Base-by-base conservation (phyloP, 768 basidiomycete species). In the Serpula lacrymans region DNA sequence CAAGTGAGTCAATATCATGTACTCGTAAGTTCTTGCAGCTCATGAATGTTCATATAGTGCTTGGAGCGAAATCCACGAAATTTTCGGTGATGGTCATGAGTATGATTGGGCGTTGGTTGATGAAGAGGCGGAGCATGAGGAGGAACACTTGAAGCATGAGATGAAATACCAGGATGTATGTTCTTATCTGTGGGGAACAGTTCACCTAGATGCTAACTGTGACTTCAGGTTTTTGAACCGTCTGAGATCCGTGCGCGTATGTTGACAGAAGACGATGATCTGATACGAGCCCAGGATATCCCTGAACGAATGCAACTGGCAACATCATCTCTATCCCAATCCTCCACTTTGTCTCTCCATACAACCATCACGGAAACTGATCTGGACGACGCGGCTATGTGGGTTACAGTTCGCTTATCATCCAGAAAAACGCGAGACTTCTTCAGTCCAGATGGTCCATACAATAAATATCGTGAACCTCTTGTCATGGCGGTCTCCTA, bases 221-320 rank as follows among this genome's bases (percentile, higher is more conserved):
- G n/a, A n/a, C 25, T 36, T 10, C 52, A 98, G 93, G 91, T 98
- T 46, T 99, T 98, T 51, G 96, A 99, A 58, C 96, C 96, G 1
- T 88, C 94, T 9, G 93, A 97, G 68, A 98, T 99, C 57, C 81
- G 80, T 37, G 84, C 83, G 45, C 78, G 88, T 28, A 72, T 90
- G 71, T 70, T 98, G 21, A 95, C 92, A 3, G 91, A 93, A 48
- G 91, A 90, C 43, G 96, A 99, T 61, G 89, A 95, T 53, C 69
- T 90, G 33, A 94, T 99, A 46, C 84, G 94, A 33, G 80, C 77
- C 13, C 80, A 78, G 56, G 96, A 98, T 63, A 80, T 89, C 26
- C 96, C 96, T 1, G 96, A 99, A 59, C 85, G 96, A 34, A 92
- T 94, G 86, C 93, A 95, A 60, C 75, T 98, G 14, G 79, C 84